Conservation (phyloP, 2,329 filamentous ascomycete genomes). For the Verticillium zaregamsianum region DNA sequence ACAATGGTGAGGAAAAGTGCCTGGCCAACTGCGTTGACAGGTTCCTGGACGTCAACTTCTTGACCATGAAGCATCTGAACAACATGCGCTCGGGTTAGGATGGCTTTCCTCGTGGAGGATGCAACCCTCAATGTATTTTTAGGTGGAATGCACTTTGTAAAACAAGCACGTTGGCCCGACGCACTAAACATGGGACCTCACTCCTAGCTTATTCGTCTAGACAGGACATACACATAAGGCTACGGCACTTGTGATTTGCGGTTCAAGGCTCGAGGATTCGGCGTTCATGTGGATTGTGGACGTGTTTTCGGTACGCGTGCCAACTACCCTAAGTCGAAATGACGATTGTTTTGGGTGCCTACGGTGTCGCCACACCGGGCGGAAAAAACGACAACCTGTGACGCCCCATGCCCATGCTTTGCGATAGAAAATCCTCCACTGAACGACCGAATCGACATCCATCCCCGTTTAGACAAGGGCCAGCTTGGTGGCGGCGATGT, state of each 20-base stretch:
- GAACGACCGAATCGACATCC: neutral
- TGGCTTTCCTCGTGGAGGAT: neutral
- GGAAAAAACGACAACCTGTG: conserved; percentile 12
- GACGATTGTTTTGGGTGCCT: conserved; percentile 1
- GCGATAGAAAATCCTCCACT: conserved; percentile 4
- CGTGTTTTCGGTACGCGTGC: neutral
- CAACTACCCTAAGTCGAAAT: conserved; percentile 7
- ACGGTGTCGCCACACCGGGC: conserved; percentile 6
- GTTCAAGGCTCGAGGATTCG: neutral
- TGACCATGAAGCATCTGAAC: conserved; percentile 83
- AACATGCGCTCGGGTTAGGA: conserved; percentile 35
- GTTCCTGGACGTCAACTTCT: conserved; percentile 83
- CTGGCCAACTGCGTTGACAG: conserved; percentile 90
- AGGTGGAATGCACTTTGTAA: neutral
- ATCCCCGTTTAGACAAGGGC: conserved; percentile 75
- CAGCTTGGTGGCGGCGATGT: conserved; percentile 99
- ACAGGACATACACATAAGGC: neutral
- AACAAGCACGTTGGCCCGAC: neutral
- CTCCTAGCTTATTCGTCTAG: too few species aligned
- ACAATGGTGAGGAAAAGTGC: conserved; percentile 75
- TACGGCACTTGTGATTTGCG: neutral
- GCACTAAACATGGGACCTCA: too few species aligned
- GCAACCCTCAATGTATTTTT: neutral
- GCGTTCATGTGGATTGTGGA: conserved; percentile 2
- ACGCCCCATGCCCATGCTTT: conserved; percentile 16